phyloP scores from a whole-genome alignment of 352 stramenopile species.

The Pythium brassicae region DNA sequence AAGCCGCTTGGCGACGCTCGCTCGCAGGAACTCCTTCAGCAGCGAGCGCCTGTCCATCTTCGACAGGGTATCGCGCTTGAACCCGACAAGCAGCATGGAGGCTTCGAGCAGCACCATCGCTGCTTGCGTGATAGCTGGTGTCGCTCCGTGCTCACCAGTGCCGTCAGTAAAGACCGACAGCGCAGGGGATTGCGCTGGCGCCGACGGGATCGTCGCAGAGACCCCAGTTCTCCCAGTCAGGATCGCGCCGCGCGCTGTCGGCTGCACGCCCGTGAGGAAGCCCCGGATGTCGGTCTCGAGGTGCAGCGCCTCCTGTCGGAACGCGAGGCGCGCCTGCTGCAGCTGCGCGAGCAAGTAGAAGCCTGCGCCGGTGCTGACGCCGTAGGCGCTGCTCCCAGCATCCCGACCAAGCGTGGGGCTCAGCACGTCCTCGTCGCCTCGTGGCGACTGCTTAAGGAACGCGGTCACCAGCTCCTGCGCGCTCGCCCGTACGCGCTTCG shows the following conservation, averaged over 20 bases:
- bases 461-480: conserved; percentile 3
- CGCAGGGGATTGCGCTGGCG: neutral
- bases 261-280: conserved; percentile 40
- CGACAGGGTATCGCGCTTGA: conserved; percentile 9
- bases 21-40: conserved; percentile 12
- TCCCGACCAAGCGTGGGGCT: conserved; percentile 26
- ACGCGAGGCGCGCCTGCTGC: conserved; percentile 13
- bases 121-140: neutral
- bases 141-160: neutral
- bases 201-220: too few relatives aligned
- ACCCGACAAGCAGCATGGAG: conserved; percentile 8
- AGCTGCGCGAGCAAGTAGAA: conserved; percentile 38
- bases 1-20: conserved; percentile 8
- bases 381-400: conserved; percentile 14
- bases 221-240: neutral
- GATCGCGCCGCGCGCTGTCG: conserved; percentile 14
- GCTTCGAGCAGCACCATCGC: conserved; percentile 9
- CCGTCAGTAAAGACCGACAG: conserved; percentile 11
- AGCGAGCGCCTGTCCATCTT: conserved; percentile 7
- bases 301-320: conserved; percentile 20
- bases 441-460: conserved; percentile 18
- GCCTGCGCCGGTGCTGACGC: conserved; percentile 29
- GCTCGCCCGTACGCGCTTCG: neutral
- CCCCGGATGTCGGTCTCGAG: conserved; percentile 45
- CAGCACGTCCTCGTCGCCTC: conserved; percentile 54